Conservation (phyloP, 768 basidiomycete genomes). For the Chalciporus sphaerocephalus region DNA sequence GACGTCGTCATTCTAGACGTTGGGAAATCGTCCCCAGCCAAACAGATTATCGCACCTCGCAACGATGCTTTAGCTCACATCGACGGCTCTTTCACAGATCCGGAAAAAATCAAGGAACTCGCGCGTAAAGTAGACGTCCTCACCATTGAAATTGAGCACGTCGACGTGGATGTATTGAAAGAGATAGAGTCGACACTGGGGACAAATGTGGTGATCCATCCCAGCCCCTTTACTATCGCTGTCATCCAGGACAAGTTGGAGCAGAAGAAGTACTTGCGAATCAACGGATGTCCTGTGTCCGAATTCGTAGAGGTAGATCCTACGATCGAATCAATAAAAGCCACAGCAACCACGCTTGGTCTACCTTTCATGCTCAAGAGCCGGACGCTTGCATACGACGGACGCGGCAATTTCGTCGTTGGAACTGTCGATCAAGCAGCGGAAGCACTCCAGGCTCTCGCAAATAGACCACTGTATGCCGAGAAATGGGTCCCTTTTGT, state of each 20-base stretch:
- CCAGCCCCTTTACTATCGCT: slow-evolving; percentile 74
- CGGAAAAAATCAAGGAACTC: slow-evolving; percentile 71
- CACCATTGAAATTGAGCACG: slow-evolving; percentile 97
- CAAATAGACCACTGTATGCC: slow-evolving; percentile 77
- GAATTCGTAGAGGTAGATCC: slow-evolving; percentile 60
- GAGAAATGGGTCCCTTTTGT: slow-evolving; percentile 90
- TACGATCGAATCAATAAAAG: slow-evolving; percentile 45
- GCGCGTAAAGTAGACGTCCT: slow-evolving; percentile 79
- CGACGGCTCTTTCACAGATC: slow-evolving; percentile 86
- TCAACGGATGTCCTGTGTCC: slow-evolving; percentile 48
- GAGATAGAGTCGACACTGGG: slow-evolving; percentile 30
- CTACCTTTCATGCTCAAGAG: slow-evolving; percentile 95
- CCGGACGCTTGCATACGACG: slow-evolving; percentile 93
- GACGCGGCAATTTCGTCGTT: slow-evolving; percentile 85
- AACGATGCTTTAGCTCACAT: slow-evolving; percentile 54
- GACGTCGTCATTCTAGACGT: slow-evolving; percentile 81
- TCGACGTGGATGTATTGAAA: slow-evolving; percentile 71
- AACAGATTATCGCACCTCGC: slow-evolving; percentile 69
- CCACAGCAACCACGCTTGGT: slow-evolving; percentile 58
- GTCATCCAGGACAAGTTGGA: slow-evolving; percentile 77
- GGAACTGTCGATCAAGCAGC: slow-evolving; percentile 47
- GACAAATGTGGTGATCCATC: slow-evolving; percentile 50
- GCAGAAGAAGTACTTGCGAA: slow-evolving; percentile 57
- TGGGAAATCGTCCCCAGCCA: slow-evolving; percentile 79
- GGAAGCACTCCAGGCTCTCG: slow-evolving; percentile 50